Conservation (phyloP, 1,284 basidiomycete species). For the Ceratobasidium sp. region DNA sequence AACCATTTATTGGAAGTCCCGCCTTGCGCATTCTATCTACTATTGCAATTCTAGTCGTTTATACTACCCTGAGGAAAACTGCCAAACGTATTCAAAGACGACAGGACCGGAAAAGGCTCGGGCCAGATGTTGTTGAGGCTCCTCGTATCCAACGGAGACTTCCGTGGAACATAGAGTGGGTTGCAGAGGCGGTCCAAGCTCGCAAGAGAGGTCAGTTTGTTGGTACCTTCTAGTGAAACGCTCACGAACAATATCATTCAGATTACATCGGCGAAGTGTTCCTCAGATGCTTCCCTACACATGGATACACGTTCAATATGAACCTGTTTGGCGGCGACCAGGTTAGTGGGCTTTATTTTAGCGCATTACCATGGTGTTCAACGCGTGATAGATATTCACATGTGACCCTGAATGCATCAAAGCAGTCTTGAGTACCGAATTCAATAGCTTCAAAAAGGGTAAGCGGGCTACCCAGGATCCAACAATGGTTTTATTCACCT, state of each 20-base stretch:
- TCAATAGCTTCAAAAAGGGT: slow-evolving; percentile 69
- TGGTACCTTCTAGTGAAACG: not conserved
- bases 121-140: slow-evolving; percentile 21
- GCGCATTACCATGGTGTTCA: not conserved
- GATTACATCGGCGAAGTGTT: slow-evolving; percentile 68
- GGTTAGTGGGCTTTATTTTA: slow-evolving; percentile 51
- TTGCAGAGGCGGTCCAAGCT: slow-evolving; percentile 9
- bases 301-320: slow-evolving; percentile 68
- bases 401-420: slow-evolving; percentile 69
- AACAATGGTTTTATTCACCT: not conserved
- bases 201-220: slow-evolving; percentile 11
- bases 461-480: slow-evolving; percentile 40
- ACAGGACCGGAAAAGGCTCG: slow-evolving; percentile 2
- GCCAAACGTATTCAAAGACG: not conserved
- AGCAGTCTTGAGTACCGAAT: slow-evolving; percentile 69
- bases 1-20: not conserved
- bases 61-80: not conserved
- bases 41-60: not conserved
- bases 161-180: slow-evolving; percentile 29
- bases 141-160: slow-evolving; percentile 6
- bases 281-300: slow-evolving; percentile 68
- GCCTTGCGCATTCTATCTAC: not conserved
- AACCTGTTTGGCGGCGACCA: slow-evolving; percentile 69
- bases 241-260: slow-evolving; percentile 46
- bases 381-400: slow-evolving; percentile 44